These are phyloP conservation scores for Volvox carteri DNA, from an alignment of 163 green algal species.

Conservation along the genomic window DNA sequence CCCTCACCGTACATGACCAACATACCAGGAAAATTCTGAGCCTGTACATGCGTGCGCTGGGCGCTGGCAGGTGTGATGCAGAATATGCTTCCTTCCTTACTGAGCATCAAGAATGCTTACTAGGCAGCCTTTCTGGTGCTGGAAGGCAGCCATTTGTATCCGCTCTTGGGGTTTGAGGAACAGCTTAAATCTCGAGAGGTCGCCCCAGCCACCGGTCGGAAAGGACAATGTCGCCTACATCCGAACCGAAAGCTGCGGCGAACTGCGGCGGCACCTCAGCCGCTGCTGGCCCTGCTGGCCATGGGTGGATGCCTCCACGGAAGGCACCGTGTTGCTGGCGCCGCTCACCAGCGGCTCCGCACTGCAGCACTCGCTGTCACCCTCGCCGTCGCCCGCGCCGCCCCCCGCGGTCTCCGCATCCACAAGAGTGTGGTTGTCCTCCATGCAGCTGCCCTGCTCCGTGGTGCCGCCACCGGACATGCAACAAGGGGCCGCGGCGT, in stretches of 20 bases:
- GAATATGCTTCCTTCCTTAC: not conserved
- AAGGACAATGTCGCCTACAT: constrained; percentile 9
- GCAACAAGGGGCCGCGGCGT: constrained; percentile 20
- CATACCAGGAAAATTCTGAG: not conserved
- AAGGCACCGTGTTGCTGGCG: constrained; percentile 53
- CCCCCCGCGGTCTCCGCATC: constrained; percentile 24
- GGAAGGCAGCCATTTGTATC: not conserved
- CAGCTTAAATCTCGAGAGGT: not conserved
- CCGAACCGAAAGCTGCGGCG: constrained; percentile 50
- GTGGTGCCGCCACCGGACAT: constrained; percentile 43
- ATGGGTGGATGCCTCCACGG: constrained; percentile 52
- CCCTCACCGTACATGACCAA: not conserved
- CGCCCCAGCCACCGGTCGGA: not conserved
- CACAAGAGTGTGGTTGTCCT: constrained; percentile 61
- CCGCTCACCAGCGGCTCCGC: constrained; percentile 51
- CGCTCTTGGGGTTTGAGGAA: not conserved
- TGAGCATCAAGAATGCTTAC: not conserved
- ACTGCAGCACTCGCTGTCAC: constrained; percentile 53
- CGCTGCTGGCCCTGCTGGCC: constrained; percentile 25
- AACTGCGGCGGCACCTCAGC: constrained; percentile 13
- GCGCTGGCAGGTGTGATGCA: not conserved
- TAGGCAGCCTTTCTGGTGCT: not conserved
- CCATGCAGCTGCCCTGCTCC: constrained; percentile 60
- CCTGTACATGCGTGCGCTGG: not conserved
- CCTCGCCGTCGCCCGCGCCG: constrained; percentile 28